Evolutionary conservation across 306 rosid genomes (phyloP).

Genomic region (Crataegus laevigata): DNA sequence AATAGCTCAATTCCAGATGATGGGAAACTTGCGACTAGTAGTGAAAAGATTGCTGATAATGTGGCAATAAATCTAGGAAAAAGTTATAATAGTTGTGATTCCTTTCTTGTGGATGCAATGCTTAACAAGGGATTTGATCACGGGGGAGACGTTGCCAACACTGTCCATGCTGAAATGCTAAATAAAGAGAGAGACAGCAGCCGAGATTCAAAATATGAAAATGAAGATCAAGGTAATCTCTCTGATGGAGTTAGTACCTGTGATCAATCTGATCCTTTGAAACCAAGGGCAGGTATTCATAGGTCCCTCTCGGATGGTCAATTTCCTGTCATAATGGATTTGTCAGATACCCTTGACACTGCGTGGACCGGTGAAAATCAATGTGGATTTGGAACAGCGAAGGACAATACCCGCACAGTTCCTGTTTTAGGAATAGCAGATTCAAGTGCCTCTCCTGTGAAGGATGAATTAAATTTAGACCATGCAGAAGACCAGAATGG

Average conservation of each 20-base stretch:
- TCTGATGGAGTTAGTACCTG: constrained; percentile 17
- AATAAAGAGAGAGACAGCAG: constrained; percentile 25
- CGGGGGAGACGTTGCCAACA: constrained; percentile 28
- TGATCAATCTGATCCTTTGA: constrained; percentile 29
- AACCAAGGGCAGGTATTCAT: constrained; percentile 28
- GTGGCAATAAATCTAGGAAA: constrained; percentile 30
- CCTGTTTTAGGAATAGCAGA: constrained; percentile 41
- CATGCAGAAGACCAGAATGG: constrained; percentile 44
- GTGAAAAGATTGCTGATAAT: constrained; percentile 35
- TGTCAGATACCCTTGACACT: constrained; percentile 86
- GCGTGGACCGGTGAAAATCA: constrained; percentile 73
- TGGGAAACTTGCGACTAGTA: constrained; percentile 22
- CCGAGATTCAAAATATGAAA: constrained; percentile 18
- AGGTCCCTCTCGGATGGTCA: constrained; percentile 74
- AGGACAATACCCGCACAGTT: constrained; percentile 27
- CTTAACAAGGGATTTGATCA: constrained; percentile 21
- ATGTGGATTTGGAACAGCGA: constrained; percentile 30
- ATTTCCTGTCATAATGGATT: constrained; percentile 37
- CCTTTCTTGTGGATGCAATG: constrained; percentile 28
- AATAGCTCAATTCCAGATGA: constrained; percentile 36
- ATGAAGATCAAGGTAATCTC: constrained; percentile 29
- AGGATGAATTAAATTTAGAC: constrained; percentile 26
- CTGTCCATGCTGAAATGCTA: constrained; percentile 22
- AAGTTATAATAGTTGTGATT: constrained; percentile 31
- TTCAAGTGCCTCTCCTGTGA: constrained; percentile 18